Percentiles rank a stretch among this genome's conserved stretches.
Conservation (phyloP, 2,329 filamentous ascomycete species). For the Aspergillus cejpii region DNA sequence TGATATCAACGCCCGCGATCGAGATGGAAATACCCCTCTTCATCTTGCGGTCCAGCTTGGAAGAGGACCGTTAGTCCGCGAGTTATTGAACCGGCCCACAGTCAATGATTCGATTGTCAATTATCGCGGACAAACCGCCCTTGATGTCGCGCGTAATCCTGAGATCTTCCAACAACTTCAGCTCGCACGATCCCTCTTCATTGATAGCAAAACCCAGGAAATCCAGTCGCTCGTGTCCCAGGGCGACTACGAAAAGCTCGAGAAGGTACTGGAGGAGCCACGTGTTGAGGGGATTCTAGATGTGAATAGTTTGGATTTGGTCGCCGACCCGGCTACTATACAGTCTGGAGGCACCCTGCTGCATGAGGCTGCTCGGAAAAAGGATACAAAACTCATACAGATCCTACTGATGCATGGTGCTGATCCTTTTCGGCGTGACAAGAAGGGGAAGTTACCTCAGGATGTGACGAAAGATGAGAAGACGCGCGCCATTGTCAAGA, state of each 20-base stretch:
- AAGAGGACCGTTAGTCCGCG: constrained; percentile 68
- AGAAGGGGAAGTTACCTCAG: constrained; percentile 90
- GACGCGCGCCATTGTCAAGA: constrained; percentile 82
- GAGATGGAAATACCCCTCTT: constrained; percentile 88
- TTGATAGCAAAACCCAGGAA: constrained; percentile 76
- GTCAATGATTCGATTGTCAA: constrained; percentile 89
- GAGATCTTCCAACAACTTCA: constrained; percentile 96
- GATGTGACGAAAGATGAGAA: constrained; percentile 93
- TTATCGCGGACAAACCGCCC: constrained; percentile 71
- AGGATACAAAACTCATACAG: constrained; percentile 80
- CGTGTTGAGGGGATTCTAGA: constrained; percentile 81
- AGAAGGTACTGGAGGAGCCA: constrained; percentile 74
- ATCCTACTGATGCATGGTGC: constrained; percentile 87
- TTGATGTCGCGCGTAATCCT: constrained; percentile 83
- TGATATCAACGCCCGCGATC: constrained; percentile 84
- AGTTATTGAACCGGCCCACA: constrained; percentile 71
- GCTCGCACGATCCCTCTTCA: constrained; percentile 79
- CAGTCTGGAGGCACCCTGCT: constrained; percentile 85
- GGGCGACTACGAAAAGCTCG: constrained; percentile 69
- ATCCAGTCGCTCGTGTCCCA: constrained; percentile 70
- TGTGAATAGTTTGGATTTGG: constrained; percentile 85
- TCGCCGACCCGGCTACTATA: constrained; percentile 68
- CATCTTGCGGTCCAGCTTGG: constrained; percentile 82
- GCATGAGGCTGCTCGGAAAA: constrained; percentile 86
- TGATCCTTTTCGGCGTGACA: constrained; percentile 90